These are phyloP conservation scores for Fusarium sp. DNA, from an alignment of 2,329 filamentous ascomycete genomes.

Conservation along the genomic window DNA sequence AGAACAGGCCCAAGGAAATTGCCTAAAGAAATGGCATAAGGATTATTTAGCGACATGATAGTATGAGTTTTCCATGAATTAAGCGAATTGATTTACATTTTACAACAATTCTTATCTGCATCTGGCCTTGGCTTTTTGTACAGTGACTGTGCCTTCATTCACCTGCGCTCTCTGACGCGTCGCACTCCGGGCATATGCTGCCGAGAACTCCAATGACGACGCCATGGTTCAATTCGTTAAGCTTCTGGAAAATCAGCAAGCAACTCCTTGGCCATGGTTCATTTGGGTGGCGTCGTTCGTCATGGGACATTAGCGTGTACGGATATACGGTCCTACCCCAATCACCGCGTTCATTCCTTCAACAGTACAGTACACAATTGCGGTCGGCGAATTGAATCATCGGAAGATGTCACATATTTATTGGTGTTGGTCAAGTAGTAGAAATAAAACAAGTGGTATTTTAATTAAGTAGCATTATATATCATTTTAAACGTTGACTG, in stretches of 20 bases:
- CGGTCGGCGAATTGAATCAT: too few relatives aligned
- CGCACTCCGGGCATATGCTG: too few relatives aligned
- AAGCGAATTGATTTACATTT: neutral
- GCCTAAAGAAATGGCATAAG: neutral
- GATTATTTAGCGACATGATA: neutral
- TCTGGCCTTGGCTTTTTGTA: neutral
- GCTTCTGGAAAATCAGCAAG: neutral
- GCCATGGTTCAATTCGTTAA: neutral
- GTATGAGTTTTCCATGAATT: neutral
- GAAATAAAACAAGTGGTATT: neutral
- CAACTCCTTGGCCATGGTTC: neutral
- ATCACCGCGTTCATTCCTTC: neutral
- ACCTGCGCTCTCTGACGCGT: too few relatives aligned
- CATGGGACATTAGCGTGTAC: neutral
- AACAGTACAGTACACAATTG: neutral
- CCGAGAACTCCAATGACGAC: neutral
- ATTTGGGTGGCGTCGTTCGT: neutral
- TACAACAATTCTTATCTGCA: neutral
- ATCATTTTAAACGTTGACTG: neutral
- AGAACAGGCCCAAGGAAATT: conserved; percentile 12
- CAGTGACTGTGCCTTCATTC: neutral
- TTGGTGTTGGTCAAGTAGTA: fast-evolving
- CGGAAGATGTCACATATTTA: neutral
- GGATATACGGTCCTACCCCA: neutral
- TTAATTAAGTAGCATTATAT: neutral